A percentile compares a stretch with the other conserved stretches of the same genome.
Evolutionary conservation across 1,284 basidiomycete genomes (phyloP).

Genomic region (Filobasidium uniguttulatum): DNA sequence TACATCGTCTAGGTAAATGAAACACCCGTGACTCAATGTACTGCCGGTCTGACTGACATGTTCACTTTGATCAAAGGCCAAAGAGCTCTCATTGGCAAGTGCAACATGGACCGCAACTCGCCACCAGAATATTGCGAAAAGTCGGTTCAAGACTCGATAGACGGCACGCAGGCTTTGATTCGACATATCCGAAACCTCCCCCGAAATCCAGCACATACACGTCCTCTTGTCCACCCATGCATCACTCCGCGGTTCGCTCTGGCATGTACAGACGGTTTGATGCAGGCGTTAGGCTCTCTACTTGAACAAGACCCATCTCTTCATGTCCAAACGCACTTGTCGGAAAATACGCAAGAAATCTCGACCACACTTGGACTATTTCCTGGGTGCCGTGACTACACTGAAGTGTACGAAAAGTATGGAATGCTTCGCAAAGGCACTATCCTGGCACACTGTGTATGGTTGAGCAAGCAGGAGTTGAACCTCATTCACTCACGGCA

Average conservation of each 20-base stretch:
- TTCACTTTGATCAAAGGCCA: no score
- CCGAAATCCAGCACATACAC: conserved; percentile 3
- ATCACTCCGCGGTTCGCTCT: conserved; percentile 93
- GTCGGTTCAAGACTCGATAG: conserved; percentile 46
- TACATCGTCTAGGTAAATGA: conserved; percentile 48
- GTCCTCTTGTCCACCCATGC: conserved; percentile 64
- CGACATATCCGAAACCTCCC: conserved; percentile 35
- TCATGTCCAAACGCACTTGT: conserved; percentile 82
- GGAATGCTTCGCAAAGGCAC: conserved; percentile 66
- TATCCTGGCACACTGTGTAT: conserved; percentile 69
- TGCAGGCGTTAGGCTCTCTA: conserved; percentile 51
- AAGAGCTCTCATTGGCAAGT: conserved; percentile 77
- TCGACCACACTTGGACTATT: conserved; percentile 53
- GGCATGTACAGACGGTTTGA: conserved; percentile 65
- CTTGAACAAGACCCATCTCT: conserved; percentile 40
- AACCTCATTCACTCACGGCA: conserved; percentile 51
- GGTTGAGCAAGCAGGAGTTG: conserved; percentile 59
- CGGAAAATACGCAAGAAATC: conserved; percentile 71
- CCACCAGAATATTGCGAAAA: conserved; percentile 60
- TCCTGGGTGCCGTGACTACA: conserved; percentile 48
- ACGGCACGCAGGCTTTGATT: conserved; percentile 53
- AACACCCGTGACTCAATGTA: neutral
- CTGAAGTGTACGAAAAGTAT: conserved; percentile 67
- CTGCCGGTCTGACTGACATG: neutral
- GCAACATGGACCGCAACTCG: conserved; percentile 78